Conservation (phyloP, 2,329 filamentous ascomycete genomes). For the Fusarium musae region DNA sequence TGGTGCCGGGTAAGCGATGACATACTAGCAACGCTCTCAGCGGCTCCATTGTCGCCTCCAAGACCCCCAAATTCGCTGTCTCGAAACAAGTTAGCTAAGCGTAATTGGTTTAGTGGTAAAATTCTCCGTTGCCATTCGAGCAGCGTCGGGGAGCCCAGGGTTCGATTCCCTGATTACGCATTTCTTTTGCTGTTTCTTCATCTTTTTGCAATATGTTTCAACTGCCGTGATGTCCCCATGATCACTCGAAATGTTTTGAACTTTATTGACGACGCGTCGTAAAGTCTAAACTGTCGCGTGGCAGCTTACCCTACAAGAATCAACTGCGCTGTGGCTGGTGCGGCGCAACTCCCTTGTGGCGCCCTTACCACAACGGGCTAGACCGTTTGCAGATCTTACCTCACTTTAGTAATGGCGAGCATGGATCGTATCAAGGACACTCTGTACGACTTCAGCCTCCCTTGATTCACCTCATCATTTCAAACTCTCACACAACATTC, state of each 20-base stretch:
- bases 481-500: neutral
- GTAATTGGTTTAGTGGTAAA: constrained; percentile 5
- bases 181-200: neutral
- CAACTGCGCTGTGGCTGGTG: neutral
- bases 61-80: fast-evolving
- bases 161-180: constrained; percentile 1
- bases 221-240: fast-evolving
- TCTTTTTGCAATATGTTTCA: neutral
- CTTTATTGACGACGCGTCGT: neutral
- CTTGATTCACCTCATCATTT: constrained; percentile 13
- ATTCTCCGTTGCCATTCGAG: constrained; percentile 3
- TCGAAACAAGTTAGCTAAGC: neutral
- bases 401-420: constrained; percentile 9
- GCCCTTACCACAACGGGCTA: neutral
- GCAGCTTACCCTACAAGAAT: neutral
- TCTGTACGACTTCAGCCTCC: constrained; percentile 22
- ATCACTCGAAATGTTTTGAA: neutral
- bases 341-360: neutral
- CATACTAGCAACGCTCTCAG: too few species aligned
- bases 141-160: neutral
- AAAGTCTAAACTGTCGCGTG: neutral
- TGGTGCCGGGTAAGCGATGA: neutral
- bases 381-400: constrained; percentile 14
- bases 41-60: fast-evolving
- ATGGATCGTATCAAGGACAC: constrained; percentile 29